Base-by-base conservation (phyloP, 2,329 filamentous ascomycete species). In the Nothophoma quercina region DNA sequence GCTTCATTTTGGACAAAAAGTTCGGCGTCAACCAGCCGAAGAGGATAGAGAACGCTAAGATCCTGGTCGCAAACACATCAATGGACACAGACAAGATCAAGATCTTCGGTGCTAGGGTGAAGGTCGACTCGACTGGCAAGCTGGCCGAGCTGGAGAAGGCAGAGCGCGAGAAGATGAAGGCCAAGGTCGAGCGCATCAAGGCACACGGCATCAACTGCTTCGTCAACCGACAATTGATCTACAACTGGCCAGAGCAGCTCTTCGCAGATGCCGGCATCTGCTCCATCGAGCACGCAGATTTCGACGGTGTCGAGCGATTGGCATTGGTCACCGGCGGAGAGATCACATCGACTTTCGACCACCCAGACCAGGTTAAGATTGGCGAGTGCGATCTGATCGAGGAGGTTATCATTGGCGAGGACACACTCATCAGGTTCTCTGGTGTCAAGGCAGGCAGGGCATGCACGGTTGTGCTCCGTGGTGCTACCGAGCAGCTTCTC, bases 41-140 rank as follows among this genome's bases (percentile, higher is more conserved):
- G 83, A 85, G 92, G 53, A 82, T 99, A 69, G 93, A 98, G 77
- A 98, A 99, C 75, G 95, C 93, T 63, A 99, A 98, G 82, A 99
- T 99, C 62, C 79, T 99, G 50, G 90, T 99, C 18, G 95, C 95
- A 60, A 99, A 99, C 80, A 99, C 95, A 40, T 90, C 93, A 10
- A 99, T 99, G 95, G 95, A 99, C 78, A 99, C 95, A 28, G 95
- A 99, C 80, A 99, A 99, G 83, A 91, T 99, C 81, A 99, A 99
- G 85, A 98, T 99, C 69, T 99, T 99, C 69, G 95, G 95, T 59
- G 95, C 95, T 13, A 87, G 93, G 54, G 91, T 99, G 69, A 98
- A 98, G 84, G 95, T 99, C 55, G 90, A 91, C 64, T 93, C 91
- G 25, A 99, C 95, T 3, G 91, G 91, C 75, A 97, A 98, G 83